A percentile compares a stretch with the other conserved stretches of the same genome.
These are phyloP conservation scores for Erigeron canadensis DNA, from an alignment of 129 eudicot species.

Conservation along the genomic window DNA sequence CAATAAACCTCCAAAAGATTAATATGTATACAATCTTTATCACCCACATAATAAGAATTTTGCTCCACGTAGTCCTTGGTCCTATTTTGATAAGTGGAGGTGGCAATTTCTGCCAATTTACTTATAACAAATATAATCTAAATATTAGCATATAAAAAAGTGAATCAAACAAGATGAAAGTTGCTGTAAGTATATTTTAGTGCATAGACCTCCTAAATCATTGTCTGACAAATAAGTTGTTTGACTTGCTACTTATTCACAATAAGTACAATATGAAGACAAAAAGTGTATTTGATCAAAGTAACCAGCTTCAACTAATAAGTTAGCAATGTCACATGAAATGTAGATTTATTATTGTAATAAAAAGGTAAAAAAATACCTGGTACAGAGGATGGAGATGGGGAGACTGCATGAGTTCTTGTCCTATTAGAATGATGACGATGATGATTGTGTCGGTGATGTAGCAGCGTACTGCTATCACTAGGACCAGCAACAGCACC, in stretches of 20 bases:
- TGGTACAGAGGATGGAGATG: slow-evolving; percentile 60
- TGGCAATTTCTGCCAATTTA: not conserved
- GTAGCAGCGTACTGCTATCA: slow-evolving; percentile 33
- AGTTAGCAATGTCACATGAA: slow-evolving; percentile 4
- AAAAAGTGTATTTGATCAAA: not conserved
- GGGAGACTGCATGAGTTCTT: slow-evolving; percentile 51
- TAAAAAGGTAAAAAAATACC: slow-evolving; percentile 39
- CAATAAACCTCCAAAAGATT: too few relatives aligned
- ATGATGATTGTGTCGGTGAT: slow-evolving; percentile 28
- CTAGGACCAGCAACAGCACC: slow-evolving; percentile 55
- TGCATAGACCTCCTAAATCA: not conserved
- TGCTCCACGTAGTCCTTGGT: not conserved
- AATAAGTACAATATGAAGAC: not conserved
- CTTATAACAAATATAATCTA: not conserved
- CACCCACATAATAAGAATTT: not conserved
- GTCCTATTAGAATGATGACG: slow-evolving; percentile 36
- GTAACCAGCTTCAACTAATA: not conserved
- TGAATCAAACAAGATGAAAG: not conserved
- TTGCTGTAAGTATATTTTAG: not conserved
- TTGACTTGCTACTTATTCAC: not conserved
- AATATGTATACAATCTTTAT: not conserved
- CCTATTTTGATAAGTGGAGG: slow-evolving; percentile 2
- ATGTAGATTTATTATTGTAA: not conserved
- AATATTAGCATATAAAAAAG: not conserved
- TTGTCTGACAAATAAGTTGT: not conserved